A percentile compares a stretch with the other conserved stretches of the same genome.
These are phyloP conservation scores for Penicillium sp. DNA, from an alignment of 2,329 filamentous ascomycete species.

Conservation along the genomic window DNA sequence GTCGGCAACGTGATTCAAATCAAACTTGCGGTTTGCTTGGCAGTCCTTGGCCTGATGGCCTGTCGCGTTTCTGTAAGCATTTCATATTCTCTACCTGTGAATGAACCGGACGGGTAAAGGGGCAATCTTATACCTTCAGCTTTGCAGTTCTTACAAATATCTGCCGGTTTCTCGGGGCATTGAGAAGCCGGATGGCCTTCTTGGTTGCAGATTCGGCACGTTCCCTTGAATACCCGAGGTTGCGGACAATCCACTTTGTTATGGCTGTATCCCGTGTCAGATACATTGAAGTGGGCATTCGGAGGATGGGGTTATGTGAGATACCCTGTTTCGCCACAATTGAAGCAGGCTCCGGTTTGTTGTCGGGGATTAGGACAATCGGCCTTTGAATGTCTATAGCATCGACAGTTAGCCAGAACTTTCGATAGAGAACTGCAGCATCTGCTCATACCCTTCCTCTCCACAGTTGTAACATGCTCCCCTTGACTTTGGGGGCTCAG, in stretches of 20 bases:
- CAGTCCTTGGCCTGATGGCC: slow-evolving; percentile 52
- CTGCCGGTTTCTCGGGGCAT: slow-evolving; percentile 49
- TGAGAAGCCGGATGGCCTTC: slow-evolving; percentile 51
- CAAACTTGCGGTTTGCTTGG: slow-evolving; percentile 50
- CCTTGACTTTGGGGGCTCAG: background rate
- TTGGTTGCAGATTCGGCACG: slow-evolving; percentile 51
- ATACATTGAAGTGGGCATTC: background rate
- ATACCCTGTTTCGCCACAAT: slow-evolving; percentile 49
- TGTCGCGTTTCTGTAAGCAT: slow-evolving; percentile 21
- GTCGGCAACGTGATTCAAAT: slow-evolving; percentile 50
- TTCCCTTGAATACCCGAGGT: slow-evolving; percentile 52
- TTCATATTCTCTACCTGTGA: background rate
- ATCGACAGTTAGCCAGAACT: background rate
- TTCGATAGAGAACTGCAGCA: background rate
- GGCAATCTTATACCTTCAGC: slow-evolving; percentile 42
- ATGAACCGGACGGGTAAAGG: too few species aligned
- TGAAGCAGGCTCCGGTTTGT: slow-evolving; percentile 51
- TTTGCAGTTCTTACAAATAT: slow-evolving; percentile 53
- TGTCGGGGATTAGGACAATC: slow-evolving; percentile 51
- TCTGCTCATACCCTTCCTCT: slow-evolving; percentile 14
- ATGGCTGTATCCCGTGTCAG: background rate
- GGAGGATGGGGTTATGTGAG: too few species aligned
- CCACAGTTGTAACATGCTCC: slow-evolving; percentile 17
- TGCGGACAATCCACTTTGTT: slow-evolving; percentile 48
- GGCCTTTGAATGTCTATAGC: slow-evolving; percentile 19